phyloP scores from a whole-genome alignment of 805 yeast species.

The Candida tallmaniae region DNA sequence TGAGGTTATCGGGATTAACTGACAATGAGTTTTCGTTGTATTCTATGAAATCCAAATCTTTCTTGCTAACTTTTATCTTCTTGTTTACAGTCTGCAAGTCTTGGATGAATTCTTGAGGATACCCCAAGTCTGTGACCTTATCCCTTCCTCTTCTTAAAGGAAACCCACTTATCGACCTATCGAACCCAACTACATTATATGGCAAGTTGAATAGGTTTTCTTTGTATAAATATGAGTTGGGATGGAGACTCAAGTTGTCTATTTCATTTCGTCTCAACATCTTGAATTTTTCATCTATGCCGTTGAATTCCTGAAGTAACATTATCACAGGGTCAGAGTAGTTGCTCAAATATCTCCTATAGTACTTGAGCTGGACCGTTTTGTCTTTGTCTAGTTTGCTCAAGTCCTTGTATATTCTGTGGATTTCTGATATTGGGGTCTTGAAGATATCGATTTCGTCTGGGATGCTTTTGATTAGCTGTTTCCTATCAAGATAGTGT shows the following conservation, averaged over 20 bases:
- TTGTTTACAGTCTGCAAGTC: conserved; percentile 20
- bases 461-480: conserved; percentile 27
- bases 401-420: conserved; percentile 27
- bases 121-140: conserved; percentile 16
- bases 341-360: conserved; percentile 26
- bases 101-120: conserved; percentile 37
- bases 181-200: conserved; percentile 41
- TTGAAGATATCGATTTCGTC: conserved; percentile 31
- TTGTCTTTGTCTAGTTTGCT: conserved; percentile 32
- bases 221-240: conserved; percentile 26
- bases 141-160: conserved; percentile 26
- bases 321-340: conserved; percentile 27
- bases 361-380: conserved; percentile 34
- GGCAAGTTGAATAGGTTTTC: conserved; percentile 26
- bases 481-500: conserved; percentile 31
- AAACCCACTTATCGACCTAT: conserved; percentile 33
- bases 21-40: conserved; percentile 11
- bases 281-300: conserved; percentile 33
- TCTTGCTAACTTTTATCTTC: conserved; percentile 20
- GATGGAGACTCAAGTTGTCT: conserved; percentile 21
- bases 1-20: conserved; percentile 11
- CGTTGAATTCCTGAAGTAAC: conserved; percentile 31
- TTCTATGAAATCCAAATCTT: conserved; percentile 33
- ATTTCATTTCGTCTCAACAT: conserved; percentile 32
- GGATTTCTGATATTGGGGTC: conserved; percentile 25